phyloP scores from a whole-genome alignment of 371 early-diverging fungal species.

The Cokeromyces recurvatus region DNA sequence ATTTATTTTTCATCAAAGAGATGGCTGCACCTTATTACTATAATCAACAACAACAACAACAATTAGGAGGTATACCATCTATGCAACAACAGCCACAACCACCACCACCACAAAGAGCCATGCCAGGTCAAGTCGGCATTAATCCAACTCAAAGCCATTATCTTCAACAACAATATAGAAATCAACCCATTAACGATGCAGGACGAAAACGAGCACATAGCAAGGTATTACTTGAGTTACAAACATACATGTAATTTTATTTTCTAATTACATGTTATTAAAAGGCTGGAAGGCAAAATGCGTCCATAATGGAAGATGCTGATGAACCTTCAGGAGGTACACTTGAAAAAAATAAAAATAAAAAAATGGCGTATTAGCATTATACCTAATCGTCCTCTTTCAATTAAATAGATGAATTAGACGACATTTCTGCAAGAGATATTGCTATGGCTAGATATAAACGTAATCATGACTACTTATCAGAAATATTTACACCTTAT shows the following conservation, averaged over 20 bases:
- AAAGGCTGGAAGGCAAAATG: slow-evolving; percentile 11
- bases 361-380: too few species aligned
- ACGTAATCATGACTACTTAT: slow-evolving; percentile 76
- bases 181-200: slow-evolving; percentile 14
- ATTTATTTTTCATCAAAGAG: not conserved
- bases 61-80: not conserved
- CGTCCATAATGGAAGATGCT: slow-evolving; percentile 16
- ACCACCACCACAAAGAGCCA: slow-evolving; percentile 5
- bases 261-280: too few species aligned
- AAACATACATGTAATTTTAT: too few species aligned
- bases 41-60: slow-evolving; percentile 21
- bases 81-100: slow-evolving; percentile 6
- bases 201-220: slow-evolving; percentile 20
- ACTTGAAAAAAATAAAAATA: not conserved
- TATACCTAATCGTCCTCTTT: too few species aligned
- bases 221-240: slow-evolving; percentile 15
- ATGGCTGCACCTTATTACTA: slow-evolving; percentile 31
- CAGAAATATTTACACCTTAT: slow-evolving; percentile 74
- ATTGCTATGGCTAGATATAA: slow-evolving; percentile 77
- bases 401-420: slow-evolving; percentile 75
- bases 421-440: slow-evolving; percentile 59
- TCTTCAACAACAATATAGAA: slow-evolving; percentile 18
- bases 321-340: slow-evolving; percentile 29
- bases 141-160: slow-evolving; percentile 12
- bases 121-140: slow-evolving; percentile 15